These are phyloP conservation scores for Reticulascus tulasneorum DNA, from an alignment of 2,329 filamentous ascomycete genomes.

Conservation along the genomic window DNA sequence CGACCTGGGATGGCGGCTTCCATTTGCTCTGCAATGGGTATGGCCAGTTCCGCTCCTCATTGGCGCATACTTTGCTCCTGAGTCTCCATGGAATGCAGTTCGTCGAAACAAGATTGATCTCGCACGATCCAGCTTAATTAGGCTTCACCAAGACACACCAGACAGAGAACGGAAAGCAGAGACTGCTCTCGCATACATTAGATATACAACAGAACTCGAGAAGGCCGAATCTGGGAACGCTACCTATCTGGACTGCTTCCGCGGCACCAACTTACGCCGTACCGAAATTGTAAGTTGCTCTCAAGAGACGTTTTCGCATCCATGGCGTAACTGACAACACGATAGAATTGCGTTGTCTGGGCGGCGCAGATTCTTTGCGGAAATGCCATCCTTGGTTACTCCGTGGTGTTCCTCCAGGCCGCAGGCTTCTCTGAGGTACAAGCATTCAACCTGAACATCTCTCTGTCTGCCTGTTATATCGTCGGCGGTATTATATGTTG, in stretches of 20 bases:
- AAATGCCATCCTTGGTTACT: constrained; percentile 30
- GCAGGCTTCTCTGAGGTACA: constrained; percentile 31
- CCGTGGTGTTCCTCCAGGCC: constrained; percentile 32
- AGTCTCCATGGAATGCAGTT: constrained; percentile 32
- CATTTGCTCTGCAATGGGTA: constrained; percentile 35
- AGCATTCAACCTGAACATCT: constrained; percentile 35
- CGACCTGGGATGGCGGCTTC: constrained; percentile 33
- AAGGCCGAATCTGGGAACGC: constrained; percentile 32
- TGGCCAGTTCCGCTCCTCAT: constrained; percentile 29
- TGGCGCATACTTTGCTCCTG: constrained; percentile 27
- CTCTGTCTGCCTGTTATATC: constrained; percentile 33
- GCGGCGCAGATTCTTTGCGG: constrained; percentile 33
- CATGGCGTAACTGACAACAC: fast-evolving
- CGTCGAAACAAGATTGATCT: constrained; percentile 21
- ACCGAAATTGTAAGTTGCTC: constrained; percentile 29
- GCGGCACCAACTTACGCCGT: constrained; percentile 40
- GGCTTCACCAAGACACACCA: constrained; percentile 18
- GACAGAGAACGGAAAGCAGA: constrained; percentile 23
- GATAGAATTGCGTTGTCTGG: constrained; percentile 33
- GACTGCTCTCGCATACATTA: constrained; percentile 30
- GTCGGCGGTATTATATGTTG: constrained; percentile 34
- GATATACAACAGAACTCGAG: constrained; percentile 42
- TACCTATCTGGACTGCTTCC: constrained; percentile 42
- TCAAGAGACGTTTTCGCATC: no score
- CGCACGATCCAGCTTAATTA: constrained; percentile 19